Evolutionary conservation across 306 rosid genomes (phyloP).

Genomic region (Pyrus communis): DNA sequence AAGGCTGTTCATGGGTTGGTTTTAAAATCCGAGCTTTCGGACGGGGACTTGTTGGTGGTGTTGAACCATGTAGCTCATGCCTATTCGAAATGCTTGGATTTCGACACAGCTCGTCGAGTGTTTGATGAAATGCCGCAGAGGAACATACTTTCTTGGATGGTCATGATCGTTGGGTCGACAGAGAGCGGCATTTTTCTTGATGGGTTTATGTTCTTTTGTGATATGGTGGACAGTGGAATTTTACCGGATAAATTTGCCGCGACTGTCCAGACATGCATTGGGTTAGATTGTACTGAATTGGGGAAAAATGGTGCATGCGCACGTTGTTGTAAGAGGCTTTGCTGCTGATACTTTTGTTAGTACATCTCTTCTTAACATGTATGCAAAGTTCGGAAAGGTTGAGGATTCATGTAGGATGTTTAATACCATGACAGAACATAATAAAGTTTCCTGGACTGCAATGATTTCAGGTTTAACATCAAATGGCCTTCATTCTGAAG

Average conservation of each 20-base stretch:
- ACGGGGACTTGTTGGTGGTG: slow-evolving; percentile 37
- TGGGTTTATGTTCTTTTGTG: slow-evolving; percentile 43
- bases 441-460: slow-evolving; percentile 65
- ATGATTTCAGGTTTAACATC: slow-evolving; percentile 56
- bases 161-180: slow-evolving; percentile 52
- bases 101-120: slow-evolving; percentile 31
- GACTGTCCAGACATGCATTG: slow-evolving; percentile 54
- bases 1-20: slow-evolving; percentile 53
- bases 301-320: slow-evolving; percentile 64
- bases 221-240: slow-evolving; percentile 46
- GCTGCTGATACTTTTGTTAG: slow-evolving; percentile 37
- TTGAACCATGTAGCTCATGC: slow-evolving; percentile 45
- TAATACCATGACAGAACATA: slow-evolving; percentile 39
- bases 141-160: slow-evolving; percentile 65
- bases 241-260: slow-evolving; percentile 56
- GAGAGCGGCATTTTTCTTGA: slow-evolving; percentile 37
- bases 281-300: slow-evolving; percentile 31
- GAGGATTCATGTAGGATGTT: slow-evolving; percentile 52
- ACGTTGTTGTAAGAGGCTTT: slow-evolving; percentile 55
- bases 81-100: slow-evolving; percentile 50
- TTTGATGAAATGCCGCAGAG: slow-evolving; percentile 56
- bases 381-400: slow-evolving; percentile 50
- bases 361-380: slow-evolving; percentile 74
- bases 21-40: slow-evolving; percentile 37
- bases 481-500: slow-evolving; percentile 43